Evolutionary conservation across 2,329 filamentous ascomycete genomes (phyloP).

Genomic region (Tolypocladium guangdongense): DNA sequence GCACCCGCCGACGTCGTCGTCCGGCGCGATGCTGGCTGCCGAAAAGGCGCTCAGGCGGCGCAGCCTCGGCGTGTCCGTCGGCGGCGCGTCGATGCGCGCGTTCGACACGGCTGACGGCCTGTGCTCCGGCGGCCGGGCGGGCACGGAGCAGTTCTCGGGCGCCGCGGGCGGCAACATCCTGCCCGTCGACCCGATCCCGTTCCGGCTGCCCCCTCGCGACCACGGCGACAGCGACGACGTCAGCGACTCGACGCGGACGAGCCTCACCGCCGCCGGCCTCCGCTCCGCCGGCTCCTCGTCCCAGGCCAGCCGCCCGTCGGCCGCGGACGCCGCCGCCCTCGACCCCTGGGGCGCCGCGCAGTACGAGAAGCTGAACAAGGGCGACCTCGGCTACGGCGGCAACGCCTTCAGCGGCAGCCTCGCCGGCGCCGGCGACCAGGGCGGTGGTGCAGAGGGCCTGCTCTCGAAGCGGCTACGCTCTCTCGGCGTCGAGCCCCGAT

Average conservation of each 20-base stretch:
- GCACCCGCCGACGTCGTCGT: conserved; percentile 26
- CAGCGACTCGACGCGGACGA: conserved; percentile 16
- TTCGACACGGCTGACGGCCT: conserved; percentile 24
- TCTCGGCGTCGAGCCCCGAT: conserved; percentile 36
- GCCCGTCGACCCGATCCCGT: conserved; percentile 41
- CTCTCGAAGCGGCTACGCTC: conserved; percentile 58
- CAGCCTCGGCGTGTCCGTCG: conserved; percentile 39
- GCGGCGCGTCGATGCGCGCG: conserved; percentile 14
- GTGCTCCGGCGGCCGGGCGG: conserved; percentile 7
- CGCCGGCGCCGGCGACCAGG: conserved; percentile 24
- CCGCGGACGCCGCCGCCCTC: conserved; percentile 20
- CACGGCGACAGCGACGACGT: conserved; percentile 21
- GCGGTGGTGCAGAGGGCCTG: conserved; percentile 43
- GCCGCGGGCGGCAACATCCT: conserved; percentile 19
- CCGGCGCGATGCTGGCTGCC: conserved; percentile 39
- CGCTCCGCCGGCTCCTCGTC: conserved; percentile 17
- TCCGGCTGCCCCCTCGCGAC: conserved; percentile 26
- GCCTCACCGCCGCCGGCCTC: conserved; percentile 9
- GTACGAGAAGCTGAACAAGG: conserved; percentile 60
- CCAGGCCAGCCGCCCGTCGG: conserved; percentile 21
- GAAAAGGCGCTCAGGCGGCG: conserved; percentile 50
- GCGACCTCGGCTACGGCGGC: conserved; percentile 52
- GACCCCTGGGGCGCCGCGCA: conserved; percentile 19
- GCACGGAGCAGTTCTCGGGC: conserved; percentile 1
- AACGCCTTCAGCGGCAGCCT: conserved; percentile 30